Percentiles rank a stretch among this genome's conserved stretches.
phyloP scores from a whole-genome alignment of 805 yeast species.

The Wickerhamiella nectarea region DNA sequence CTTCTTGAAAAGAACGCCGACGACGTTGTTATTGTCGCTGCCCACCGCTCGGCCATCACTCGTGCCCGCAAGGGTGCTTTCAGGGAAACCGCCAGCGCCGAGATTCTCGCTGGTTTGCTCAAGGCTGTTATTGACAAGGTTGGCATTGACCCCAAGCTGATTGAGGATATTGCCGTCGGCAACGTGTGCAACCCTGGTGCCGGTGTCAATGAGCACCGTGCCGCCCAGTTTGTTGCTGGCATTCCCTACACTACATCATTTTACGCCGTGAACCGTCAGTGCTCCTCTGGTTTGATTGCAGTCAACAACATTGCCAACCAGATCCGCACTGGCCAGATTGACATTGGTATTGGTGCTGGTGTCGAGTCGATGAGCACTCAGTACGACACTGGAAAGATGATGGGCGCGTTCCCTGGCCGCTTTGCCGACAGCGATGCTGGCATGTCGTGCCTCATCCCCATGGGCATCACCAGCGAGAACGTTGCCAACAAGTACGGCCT shows the following conservation, averaged over 20 bases:
- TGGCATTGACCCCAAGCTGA: constrained; percentile 38
- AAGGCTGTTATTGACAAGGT: constrained; percentile 44
- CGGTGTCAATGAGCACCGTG: constrained; percentile 90
- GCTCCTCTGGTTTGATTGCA: constrained; percentile 89
- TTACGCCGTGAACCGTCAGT: constrained; percentile 79
- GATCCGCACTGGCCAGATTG: constrained; percentile 76
- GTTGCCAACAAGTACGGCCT: constrained; percentile 57
- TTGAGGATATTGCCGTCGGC: constrained; percentile 82
- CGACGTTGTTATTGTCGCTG: constrained; percentile 83
- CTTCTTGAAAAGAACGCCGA: constrained; percentile 51
- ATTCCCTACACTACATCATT: constrained; percentile 70
- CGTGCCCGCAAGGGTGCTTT: constrained; percentile 80
- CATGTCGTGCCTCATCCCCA: constrained; percentile 76
- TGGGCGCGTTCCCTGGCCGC: constrained; percentile 41
- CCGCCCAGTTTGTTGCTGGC: constrained; percentile 84
- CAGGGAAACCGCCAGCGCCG: constrained; percentile 73
- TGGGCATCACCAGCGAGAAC: constrained; percentile 94
- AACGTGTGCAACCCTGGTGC: constrained; percentile 87
- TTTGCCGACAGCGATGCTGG: constrained; percentile 35
- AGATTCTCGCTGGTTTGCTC: constrained; percentile 52
- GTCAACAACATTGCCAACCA: constrained; percentile 81
- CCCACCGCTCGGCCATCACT: constrained; percentile 81
- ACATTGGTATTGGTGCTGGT: constrained; percentile 82
- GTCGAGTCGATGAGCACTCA: constrained; percentile 88
- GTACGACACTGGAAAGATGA: constrained; percentile 61